Evolutionary conservation across 2,329 filamentous ascomycete species (phyloP), one percentile per base, ranked within the genome.

Genomic region (Fusarium floridanum): DNA sequence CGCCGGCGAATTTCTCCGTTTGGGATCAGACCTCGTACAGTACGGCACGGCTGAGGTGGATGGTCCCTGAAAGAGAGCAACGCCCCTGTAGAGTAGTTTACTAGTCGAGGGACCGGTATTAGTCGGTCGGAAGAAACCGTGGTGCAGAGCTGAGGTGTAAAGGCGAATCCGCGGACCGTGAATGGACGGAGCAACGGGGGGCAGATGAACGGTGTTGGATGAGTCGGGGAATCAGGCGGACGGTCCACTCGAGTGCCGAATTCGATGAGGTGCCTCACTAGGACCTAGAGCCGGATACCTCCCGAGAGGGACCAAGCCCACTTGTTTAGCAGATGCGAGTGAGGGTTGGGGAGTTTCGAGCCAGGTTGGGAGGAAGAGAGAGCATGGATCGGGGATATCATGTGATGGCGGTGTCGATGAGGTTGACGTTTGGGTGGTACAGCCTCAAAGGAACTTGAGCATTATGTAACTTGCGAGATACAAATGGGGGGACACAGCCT

Each of bases 151-250:
- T 64, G 61, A 55, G 48, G 36, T 72, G 68, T 41, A 56, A 68
- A 64, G 24, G 60, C n/a, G 55, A 67, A 60, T 62, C n/a, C 64
- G 45, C 43, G 69, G 41, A 56, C 56, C 36, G 50, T 56, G 64
- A 61, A 53, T 62, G 68, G 56, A 61, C 34, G 34, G 64, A 24
- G 32, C 27, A 45, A 64, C 20, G 20, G 41, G 57, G 20, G 57
- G 57, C 32, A 57, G 64, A 63, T 48, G 67, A 67, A 65, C 67
- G 56, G 67, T 60, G 66, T 73, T 73, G 57, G 45, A 29, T 61
- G 50, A 36, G 53, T 70, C 32, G 50, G 50, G 56, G 61, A 65
- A 70, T 16, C 27, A 53, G 32, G 22, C 36, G 32, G 27, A 22
- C 57, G 64, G 43, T 72, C 68, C 71, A 72, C 68, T 36, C 37